These are phyloP conservation scores for Gloeopeniophorella convolvens DNA, from an alignment of 768 basidiomycete species.

Conservation along the genomic window DNA sequence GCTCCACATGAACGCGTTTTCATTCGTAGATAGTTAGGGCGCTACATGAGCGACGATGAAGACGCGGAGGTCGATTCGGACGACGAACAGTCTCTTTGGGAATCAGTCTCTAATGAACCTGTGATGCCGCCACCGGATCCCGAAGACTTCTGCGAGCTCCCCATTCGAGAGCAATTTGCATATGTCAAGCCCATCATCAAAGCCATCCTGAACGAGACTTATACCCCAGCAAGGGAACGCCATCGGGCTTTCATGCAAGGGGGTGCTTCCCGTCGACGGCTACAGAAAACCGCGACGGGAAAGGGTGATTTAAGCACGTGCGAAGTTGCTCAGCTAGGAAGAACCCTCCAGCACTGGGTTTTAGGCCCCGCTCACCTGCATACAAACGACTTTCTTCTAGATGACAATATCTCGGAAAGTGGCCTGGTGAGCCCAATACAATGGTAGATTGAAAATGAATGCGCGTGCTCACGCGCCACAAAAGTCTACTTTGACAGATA, in stretches of 20 bases:
- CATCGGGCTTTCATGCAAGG: conserved; percentile 56
- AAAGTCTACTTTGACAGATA: conserved; percentile 7
- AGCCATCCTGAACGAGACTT: conserved; percentile 51
- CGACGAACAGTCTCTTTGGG: conserved; percentile 23
- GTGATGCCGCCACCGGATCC: conserved; percentile 36
- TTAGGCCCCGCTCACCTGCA: conserved; percentile 17
- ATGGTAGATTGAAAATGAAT: not conserved
- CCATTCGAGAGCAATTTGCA: conserved; percentile 52
- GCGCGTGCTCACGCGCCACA: not conserved
- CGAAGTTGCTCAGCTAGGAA: conserved; percentile 35
- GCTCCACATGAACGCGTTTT: not conserved
- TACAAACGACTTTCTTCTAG: not conserved
- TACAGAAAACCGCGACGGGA: conserved; percentile 30
- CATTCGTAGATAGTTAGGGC: conserved; percentile 39
- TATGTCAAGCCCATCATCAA: conserved; percentile 59
- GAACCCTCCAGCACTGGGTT: conserved; percentile 28
- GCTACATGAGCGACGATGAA: conserved; percentile 42
- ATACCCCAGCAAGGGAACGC: conserved; percentile 42
- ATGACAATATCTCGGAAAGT: conserved; percentile 10
- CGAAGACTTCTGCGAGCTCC: conserved; percentile 40
- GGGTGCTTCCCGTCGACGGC: conserved; percentile 38
- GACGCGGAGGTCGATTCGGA: conserved; percentile 26
- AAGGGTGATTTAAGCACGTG: conserved; percentile 34
- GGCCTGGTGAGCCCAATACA: conserved; percentile 5
- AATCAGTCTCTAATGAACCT: conserved; percentile 32